Evolutionary conservation across 306 rosid genomes (phyloP).

Genomic region (Inga laurina): DNA sequence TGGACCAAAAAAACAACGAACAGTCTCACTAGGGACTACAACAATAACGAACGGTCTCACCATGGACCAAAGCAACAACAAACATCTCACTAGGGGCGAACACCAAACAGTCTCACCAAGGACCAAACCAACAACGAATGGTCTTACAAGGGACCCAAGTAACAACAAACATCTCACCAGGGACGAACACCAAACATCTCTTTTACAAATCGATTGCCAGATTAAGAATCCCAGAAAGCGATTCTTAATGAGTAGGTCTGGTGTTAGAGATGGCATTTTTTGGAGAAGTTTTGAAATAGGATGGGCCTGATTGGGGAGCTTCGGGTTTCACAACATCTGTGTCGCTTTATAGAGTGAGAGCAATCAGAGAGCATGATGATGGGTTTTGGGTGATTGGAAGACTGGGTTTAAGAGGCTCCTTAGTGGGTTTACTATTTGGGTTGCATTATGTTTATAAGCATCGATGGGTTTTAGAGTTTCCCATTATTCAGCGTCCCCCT

Average conservation of each 20-base stretch:
- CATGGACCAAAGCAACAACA: too few species aligned
- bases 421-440: constrained; percentile 66
- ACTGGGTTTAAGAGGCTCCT: constrained; percentile 60
- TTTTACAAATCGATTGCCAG: constrained; percentile 75
- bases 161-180: too few species aligned
- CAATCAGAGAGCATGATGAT: constrained; percentile 22
- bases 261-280: constrained; percentile 32
- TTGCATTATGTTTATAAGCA: constrained; percentile 62
- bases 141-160: too few species aligned
- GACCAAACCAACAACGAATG: too few species aligned
- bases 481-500: constrained; percentile 94
- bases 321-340: constrained; percentile 48
- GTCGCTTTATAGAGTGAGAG: constrained; percentile 49
- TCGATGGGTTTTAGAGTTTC: constrained; percentile 82
- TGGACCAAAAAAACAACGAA: too few species aligned
- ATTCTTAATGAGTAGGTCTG: constrained; percentile 52
- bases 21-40: too few species aligned
- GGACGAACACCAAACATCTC: too few species aligned
- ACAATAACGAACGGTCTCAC: too few species aligned
- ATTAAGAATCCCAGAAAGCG: constrained; percentile 71
- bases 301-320: neutral
- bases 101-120: too few species aligned
- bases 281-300: neutral
- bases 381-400: constrained; percentile 48
- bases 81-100: too few species aligned